Evolutionary conservation across 768 basidiomycete genomes (phyloP).

Genomic region (Mycena albidolilacea): DNA sequence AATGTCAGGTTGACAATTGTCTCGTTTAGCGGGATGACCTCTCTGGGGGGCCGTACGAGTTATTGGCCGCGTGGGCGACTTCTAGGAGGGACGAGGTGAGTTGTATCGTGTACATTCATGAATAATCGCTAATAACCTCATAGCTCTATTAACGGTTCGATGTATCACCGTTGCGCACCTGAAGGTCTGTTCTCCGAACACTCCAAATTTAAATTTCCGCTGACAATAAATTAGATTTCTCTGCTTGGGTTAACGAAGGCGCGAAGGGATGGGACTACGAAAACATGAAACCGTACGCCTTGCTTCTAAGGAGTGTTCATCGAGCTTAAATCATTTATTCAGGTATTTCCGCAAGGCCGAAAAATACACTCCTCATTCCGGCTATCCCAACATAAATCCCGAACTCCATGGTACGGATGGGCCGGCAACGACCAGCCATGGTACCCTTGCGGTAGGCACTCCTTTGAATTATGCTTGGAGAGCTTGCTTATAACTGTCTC

Average conservation of each 20-base stretch:
- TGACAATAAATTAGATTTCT: neutral
- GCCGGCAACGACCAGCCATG: neutral
- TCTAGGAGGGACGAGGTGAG: neutral
- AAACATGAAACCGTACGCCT: conserved; percentile 1
- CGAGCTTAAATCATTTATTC: neutral
- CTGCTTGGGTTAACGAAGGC: conserved; percentile 4
- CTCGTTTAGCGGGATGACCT: neutral
- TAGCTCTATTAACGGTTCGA: conserved; percentile 1
- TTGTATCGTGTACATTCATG: neutral
- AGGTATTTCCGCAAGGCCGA: conserved; percentile 13
- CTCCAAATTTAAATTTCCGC: neutral
- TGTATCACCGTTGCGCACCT: conserved; percentile 7
- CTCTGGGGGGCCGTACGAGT: neutral
- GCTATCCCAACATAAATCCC: neutral
- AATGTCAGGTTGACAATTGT: neutral
- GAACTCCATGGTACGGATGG: conserved; percentile 3
- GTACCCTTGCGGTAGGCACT: neutral
- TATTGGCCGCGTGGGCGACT: conserved; percentile 13
- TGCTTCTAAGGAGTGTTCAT: too few relatives aligned
- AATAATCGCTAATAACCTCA: neutral
- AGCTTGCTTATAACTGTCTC: neutral
- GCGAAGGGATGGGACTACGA: conserved; percentile 6
- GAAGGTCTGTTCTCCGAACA: neutral
- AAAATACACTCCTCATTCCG: conserved; percentile 4
- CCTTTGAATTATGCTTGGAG: neutral